Evolutionary conservation across 2,329 filamentous ascomycete species (phyloP).

Genomic region (Chalaropsis ovoidea): DNA sequence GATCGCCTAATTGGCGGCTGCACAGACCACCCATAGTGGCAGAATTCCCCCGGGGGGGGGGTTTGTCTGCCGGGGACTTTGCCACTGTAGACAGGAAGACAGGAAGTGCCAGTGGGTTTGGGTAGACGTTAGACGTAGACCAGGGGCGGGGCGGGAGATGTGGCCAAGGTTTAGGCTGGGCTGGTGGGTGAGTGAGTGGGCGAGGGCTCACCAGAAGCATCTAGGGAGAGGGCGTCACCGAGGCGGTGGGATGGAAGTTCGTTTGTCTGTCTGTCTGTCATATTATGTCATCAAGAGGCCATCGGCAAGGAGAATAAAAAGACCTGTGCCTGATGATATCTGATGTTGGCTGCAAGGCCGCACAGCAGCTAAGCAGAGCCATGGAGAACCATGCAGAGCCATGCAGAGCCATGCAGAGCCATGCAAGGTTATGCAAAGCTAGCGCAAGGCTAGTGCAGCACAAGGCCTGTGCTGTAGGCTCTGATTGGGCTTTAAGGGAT

Average conservation of each 20-base stretch:
- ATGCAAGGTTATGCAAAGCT: neutral
- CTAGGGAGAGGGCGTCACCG: neutral
- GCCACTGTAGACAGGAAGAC: neutral
- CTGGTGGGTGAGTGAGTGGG: neutral
- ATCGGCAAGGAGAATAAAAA: neutral
- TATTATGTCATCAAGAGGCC: too few species aligned
- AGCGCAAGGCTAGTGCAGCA: constrained; percentile 4
- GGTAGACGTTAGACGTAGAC: neutral
- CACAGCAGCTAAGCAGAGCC: neutral
- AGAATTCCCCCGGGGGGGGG: neutral
- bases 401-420: neutral
- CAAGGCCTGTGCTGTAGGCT: constrained; percentile 8
- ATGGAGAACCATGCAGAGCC: neutral
- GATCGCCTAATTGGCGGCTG: constrained; percentile 7
- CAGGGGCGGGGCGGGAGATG: constrained; percentile 2
- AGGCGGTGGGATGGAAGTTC: neutral
- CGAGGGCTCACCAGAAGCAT: neutral
- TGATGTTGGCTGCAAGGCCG: neutral
- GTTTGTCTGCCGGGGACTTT: neutral
- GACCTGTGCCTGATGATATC: neutral
- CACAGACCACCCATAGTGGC: neutral
- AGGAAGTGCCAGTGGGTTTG: neutral
- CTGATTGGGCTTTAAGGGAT: neutral
- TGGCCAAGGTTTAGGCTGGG: too few species aligned
- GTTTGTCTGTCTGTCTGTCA: too few species aligned